Conservation (phyloP, 768 basidiomycete genomes). For the Suillus subalutaceus region DNA sequence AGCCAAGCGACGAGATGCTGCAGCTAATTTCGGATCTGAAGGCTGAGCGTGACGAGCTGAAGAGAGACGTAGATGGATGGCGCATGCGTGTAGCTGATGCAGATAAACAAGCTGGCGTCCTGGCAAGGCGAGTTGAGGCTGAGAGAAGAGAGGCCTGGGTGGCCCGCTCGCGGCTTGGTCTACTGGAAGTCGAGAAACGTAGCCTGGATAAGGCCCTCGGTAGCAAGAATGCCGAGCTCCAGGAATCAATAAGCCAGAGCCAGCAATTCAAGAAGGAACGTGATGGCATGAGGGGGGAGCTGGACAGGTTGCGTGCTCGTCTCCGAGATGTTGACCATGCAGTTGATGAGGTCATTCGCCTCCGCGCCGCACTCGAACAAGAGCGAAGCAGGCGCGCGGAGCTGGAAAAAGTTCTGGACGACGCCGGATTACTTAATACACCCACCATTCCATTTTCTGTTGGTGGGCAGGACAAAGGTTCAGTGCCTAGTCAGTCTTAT, state of each 20-base stretch:
- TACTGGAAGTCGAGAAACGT: slow-evolving; percentile 70
- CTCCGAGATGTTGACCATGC: slow-evolving; percentile 31
- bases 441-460: slow-evolving; percentile 37
- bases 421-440: slow-evolving; percentile 45
- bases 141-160: slow-evolving; percentile 86
- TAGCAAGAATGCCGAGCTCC: slow-evolving; percentile 32
- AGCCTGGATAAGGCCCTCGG: slow-evolving; percentile 53
- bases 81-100: slow-evolving; percentile 73
- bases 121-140: slow-evolving; percentile 71
- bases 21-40: slow-evolving; percentile 77
- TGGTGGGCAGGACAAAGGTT: slow-evolving; percentile 18
- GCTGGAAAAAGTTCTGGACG: slow-evolving; percentile 57
- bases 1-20: slow-evolving; percentile 79
- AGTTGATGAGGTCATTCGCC: slow-evolving; percentile 29
- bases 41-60: slow-evolving; percentile 86
- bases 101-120: slow-evolving; percentile 67
- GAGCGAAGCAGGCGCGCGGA: slow-evolving; percentile 46
- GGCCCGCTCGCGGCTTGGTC: slow-evolving; percentile 68
- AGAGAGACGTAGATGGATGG: slow-evolving; percentile 89
- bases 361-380: slow-evolving; percentile 38
- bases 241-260: slow-evolving; percentile 33
- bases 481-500: slow-evolving; percentile 26
- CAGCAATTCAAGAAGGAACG: slow-evolving; percentile 29
- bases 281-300: slow-evolving; percentile 31
- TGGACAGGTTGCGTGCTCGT: slow-evolving; percentile 32